Base-by-base conservation (phyloP, 371 early-diverging fungal genomes). In the Chytridium lagenaria region DNA sequence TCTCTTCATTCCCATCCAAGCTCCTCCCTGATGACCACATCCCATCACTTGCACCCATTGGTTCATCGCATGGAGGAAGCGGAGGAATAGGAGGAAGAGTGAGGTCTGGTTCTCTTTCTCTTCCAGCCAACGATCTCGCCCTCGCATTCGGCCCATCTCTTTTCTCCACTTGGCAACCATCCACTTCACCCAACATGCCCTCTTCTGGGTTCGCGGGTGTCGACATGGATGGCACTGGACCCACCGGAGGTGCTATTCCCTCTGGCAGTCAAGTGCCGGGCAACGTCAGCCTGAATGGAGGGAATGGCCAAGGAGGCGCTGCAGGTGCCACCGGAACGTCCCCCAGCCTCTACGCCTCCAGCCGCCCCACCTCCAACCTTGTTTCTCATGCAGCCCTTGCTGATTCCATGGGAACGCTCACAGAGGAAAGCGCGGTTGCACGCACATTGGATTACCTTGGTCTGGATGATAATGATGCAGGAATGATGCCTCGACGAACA, bases 391-490 rank as follows among this genome's bases (percentile, higher is more conserved):
- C 65, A 26, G 68, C 37, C 63, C 67, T 50, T 66, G 38, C 39
- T 50, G 67, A 69, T 30, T 68, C 71, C 23, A 57, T 38, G 50
- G 19, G 2, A 68, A 57, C 34, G 44, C 64, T 55, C 90, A 90
- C 23, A 86, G 84, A 70, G 86, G 81, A 67, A 87, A 88, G 50
- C 55, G 88, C 91, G 49, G 86, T 92, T 75, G 89, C 89, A 68
- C 89, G 90, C 49, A 91, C 91, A 0, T 79, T 94, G 67, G 90
- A 91, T 65, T 91, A 90, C 50, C 83, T 94, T 23, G 93, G 93
- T 1, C 73, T 94, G 57, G 92, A 94, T 70, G 94, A 92, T 49
- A 71, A 44, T 61, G 36, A 38, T 36, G 26, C 16, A 15, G 66
- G 44, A 19, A 26, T n/a, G 66, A 38, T 44, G 44, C 49, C 66